A percentile compares a stretch with the other conserved stretches of the same genome.
These are phyloP conservation scores for Mycena capillaripes DNA, from an alignment of 768 basidiomycete genomes.

Conservation along the genomic window DNA sequence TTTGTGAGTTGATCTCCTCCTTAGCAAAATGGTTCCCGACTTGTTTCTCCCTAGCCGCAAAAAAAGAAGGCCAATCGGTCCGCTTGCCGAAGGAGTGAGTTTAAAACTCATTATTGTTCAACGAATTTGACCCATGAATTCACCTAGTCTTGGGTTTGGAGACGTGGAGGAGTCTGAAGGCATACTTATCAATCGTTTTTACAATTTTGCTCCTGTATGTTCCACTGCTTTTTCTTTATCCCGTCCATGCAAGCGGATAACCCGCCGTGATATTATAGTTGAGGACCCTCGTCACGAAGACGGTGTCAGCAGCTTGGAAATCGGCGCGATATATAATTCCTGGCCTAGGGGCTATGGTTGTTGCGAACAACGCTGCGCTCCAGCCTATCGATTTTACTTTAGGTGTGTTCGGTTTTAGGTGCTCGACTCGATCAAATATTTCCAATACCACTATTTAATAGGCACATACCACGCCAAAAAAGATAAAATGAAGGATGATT, in stretches of 20 bases:
- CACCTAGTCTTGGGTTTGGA: neutral
- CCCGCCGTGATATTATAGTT: neutral
- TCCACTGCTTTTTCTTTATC: neutral
- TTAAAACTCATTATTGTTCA: neutral
- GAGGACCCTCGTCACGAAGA: conserved; percentile 12
- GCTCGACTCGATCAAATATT: neutral
- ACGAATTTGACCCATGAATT: neutral
- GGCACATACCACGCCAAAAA: conserved; percentile 9
- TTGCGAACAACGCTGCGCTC: conserved; percentile 5
- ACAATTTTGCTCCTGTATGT: conserved; percentile 14
- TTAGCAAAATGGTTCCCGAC: neutral
- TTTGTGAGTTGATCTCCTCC: neutral
- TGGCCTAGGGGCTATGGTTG: conserved; percentile 5
- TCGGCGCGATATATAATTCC: conserved; percentile 9
- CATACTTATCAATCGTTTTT: neutral
- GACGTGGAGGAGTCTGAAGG: neutral
- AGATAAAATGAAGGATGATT: neutral
- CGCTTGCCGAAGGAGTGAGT: neutral
- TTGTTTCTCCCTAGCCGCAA: neutral
- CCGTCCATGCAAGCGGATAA: conserved; percentile 8
- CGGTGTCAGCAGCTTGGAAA: neutral
- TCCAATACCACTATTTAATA: too few species aligned
- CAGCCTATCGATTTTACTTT: conserved; percentile 11
- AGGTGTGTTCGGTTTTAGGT: conserved; percentile 11
- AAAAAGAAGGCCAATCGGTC: neutral